Base-by-base conservation (phyloP, 1,284 basidiomycete species). In the Testicularia cyperi region DNA sequence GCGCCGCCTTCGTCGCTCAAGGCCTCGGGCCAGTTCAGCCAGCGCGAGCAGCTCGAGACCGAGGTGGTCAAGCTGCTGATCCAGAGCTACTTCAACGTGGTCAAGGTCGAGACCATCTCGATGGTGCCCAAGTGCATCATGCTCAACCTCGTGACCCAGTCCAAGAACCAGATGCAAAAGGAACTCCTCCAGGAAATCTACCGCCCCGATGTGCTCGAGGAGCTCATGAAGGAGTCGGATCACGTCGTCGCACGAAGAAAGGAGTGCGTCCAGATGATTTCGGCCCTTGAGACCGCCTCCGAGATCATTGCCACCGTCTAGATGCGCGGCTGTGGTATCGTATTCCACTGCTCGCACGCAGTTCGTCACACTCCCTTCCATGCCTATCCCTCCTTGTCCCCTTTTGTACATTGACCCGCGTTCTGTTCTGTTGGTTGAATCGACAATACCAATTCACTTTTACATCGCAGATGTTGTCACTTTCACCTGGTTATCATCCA, bases 91-190 rank as follows among this genome's bases (percentile, higher is more conserved):
- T 74, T 68, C 27, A 74, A 74, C 46, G 69, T 74, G 63, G 90
- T 96, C 57, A 97, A 98, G 82, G 88, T 92, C 43, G 92, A 96
- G 78, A 92, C 98, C 86, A 97, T 97, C 75, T 95, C 98, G 79
- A 97, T 97, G 92, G 89, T 99, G 8, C 95, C 95, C 15, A 80
- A 80, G 64, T 92, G 94, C 26, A 95, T 98, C 77, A 88, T 91
- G 43, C 81, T 92, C 71, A 97, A 90, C 19, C 84, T 98, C 22
- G 92, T 98, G 39, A 88, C 86, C 73, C 85, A 86, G 78, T 86
- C 91, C 58, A 96, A 96, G 80, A 92, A 97, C 79, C 86, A 88
- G 75, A 81, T 95, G 61, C 92, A 95, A 79, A 83, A 85, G 60
- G 90, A 92, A 79, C 81, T 95, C 33, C 79, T 95, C 28, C 68